Conservation (phyloP, 257 asterid genomes). For the Marsdenia floribunda region DNA sequence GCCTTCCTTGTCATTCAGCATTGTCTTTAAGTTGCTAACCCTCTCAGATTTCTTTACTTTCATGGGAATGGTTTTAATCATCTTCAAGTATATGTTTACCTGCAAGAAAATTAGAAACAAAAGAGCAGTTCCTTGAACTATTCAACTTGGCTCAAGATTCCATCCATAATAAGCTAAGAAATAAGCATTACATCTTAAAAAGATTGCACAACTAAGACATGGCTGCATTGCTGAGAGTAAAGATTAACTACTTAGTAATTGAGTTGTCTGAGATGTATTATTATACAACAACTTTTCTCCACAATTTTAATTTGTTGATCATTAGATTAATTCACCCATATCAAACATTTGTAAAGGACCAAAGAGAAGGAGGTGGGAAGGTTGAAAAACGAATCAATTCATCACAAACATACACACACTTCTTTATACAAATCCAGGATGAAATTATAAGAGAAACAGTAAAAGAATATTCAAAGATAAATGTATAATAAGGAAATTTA, state of each 20-base stretch:
- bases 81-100: conserved; percentile 20
- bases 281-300: too few relatives aligned
- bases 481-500: not conserved
- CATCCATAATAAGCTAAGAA: not conserved
- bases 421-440: not conserved
- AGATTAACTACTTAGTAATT: too few relatives aligned
- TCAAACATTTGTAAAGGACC: too few relatives aligned
- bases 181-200: not conserved
- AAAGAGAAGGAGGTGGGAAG: too few relatives aligned
- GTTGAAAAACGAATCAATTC: too few relatives aligned
- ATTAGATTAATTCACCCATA: too few relatives aligned
- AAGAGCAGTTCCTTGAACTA: not conserved
- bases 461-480: not conserved
- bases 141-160: not conserved
- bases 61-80: conserved; percentile 18
- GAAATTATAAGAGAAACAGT: too few relatives aligned
- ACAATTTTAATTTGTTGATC: too few relatives aligned
- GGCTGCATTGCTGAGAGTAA: too few relatives aligned
- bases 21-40: conserved; percentile 17
- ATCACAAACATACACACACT: too few relatives aligned
- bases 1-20: conserved; percentile 22
- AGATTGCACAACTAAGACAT: not conserved
- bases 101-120: conserved; percentile 1
- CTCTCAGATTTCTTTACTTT: conserved; percentile 21
- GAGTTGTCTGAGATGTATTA: too few relatives aligned